phyloP scores from a whole-genome alignment of 2,329 filamentous ascomycete species.

The Ophiosphaerella herpotricha region DNA sequence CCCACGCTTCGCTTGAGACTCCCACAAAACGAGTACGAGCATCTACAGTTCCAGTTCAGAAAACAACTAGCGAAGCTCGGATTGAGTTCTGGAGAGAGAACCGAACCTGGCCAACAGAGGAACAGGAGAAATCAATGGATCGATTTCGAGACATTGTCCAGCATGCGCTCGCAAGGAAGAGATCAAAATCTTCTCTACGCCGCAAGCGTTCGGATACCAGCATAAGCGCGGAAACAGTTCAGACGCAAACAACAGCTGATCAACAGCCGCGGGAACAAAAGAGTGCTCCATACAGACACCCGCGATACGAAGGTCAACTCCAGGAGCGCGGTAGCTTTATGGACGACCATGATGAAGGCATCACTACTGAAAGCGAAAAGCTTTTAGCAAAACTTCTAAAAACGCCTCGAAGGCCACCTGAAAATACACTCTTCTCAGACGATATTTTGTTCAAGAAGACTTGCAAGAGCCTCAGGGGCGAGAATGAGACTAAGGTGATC shows the following conservation, averaged over 20 bases:
- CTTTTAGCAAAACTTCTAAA: slow-evolving; percentile 7
- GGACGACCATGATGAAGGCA: slow-evolving; percentile 28
- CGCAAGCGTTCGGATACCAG: slow-evolving; percentile 9
- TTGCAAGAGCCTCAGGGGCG: slow-evolving; percentile 32
- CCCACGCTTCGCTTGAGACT: no score
- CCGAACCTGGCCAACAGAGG: no score
- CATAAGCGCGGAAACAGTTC: slow-evolving; percentile 1
- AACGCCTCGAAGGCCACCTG: not conserved
- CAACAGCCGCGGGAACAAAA: slow-evolving; percentile 25
- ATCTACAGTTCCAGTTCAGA: no score
- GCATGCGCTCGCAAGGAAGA: no score
- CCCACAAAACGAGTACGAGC: no score
- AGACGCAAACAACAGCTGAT: not conserved
- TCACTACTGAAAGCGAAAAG: slow-evolving; percentile 4
- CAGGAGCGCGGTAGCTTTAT: slow-evolving; percentile 43
- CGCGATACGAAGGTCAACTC: slow-evolving; percentile 40
- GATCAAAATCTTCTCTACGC: not conserved
- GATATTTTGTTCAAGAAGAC: slow-evolving; percentile 14
- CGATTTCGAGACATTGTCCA: no score
- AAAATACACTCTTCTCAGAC: not conserved
- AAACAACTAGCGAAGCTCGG: no score
- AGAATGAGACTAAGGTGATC: slow-evolving; percentile 18
- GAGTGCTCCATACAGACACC: slow-evolving; percentile 11
- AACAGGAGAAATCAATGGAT: no score
- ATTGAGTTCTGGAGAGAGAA: no score